These are phyloP conservation scores for Cercospora citrullina DNA, from an alignment of 2,329 filamentous ascomycete genomes.

Conservation along the genomic window DNA sequence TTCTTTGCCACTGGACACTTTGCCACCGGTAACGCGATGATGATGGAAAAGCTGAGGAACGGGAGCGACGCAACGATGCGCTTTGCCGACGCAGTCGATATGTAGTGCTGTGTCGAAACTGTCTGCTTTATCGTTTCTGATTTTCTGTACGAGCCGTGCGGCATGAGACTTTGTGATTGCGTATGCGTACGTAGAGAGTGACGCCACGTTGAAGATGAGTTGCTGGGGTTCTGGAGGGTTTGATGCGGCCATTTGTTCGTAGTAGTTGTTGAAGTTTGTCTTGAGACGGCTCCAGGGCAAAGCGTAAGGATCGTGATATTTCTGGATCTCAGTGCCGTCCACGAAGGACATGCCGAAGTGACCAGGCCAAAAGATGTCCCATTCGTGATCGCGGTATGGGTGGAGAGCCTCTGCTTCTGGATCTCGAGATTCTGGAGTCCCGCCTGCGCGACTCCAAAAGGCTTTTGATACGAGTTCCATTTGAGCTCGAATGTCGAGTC, in stretches of 20 bases:
- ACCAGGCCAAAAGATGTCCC: slow-evolving; percentile 36
- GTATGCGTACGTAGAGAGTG: slow-evolving; percentile 17
- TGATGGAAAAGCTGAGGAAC: slow-evolving; percentile 23
- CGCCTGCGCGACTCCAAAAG: not conserved
- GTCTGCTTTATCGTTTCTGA: slow-evolving; percentile 1
- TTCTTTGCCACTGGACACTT: not conserved
- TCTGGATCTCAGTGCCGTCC: not conserved
- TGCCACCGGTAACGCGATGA: slow-evolving; percentile 18
- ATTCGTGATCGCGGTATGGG: slow-evolving; percentile 26
- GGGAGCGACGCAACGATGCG: slow-evolving; percentile 19
- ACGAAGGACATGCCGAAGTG: slow-evolving; percentile 35
- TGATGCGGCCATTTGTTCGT: slow-evolving; percentile 16
- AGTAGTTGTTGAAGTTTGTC: slow-evolving; percentile 20
- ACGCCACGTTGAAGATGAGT: slow-evolving; percentile 16
- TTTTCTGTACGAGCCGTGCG: slow-evolving; percentile 4
- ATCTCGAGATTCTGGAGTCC: not conserved
- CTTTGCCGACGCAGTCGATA: slow-evolving; percentile 13
- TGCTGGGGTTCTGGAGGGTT: slow-evolving; percentile 2
- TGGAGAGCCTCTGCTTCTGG: not conserved
- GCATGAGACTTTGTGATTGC: slow-evolving; percentile 16
- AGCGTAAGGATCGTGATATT: slow-evolving; percentile 17
- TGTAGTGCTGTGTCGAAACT: slow-evolving; percentile 23
- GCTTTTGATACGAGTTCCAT: slow-evolving; percentile 40
- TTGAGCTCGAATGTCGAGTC: slow-evolving; percentile 40
- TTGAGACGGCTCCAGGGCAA: slow-evolving; percentile 13